Conservation (phyloP, 2,329 filamentous ascomycete genomes). For the Leptosphaerulina australis region DNA sequence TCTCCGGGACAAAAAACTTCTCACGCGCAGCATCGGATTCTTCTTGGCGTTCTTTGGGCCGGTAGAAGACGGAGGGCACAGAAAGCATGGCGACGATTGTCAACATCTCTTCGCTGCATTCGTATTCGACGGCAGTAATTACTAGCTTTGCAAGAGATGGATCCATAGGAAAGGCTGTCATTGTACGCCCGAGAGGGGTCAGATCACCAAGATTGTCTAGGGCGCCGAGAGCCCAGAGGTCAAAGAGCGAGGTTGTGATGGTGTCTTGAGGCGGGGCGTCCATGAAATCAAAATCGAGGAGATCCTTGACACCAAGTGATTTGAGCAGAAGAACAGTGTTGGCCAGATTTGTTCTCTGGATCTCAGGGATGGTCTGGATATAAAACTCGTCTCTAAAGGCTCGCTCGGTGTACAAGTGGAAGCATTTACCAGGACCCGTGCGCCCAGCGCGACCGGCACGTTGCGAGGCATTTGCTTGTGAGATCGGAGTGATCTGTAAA, state of each 20-base stretch:
- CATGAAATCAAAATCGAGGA: constrained; percentile 99
- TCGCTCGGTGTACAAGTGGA: constrained; percentile 90
- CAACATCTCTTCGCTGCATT: constrained; percentile 95
- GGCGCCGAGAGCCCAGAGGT: constrained; percentile 93
- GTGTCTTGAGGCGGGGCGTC: constrained; percentile 97
- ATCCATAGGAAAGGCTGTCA: constrained; percentile 99
- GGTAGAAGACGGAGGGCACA: constrained; percentile 94
- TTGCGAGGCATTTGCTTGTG: constrained; percentile 93
- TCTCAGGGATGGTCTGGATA: constrained; percentile 95
- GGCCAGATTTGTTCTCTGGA: constrained; percentile 92
- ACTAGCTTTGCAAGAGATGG: constrained; percentile 92
- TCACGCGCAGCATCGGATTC: constrained; percentile 94
- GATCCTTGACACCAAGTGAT: constrained; percentile 88
- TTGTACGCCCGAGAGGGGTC: constrained; percentile 82
- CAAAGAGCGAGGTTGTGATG: constrained; percentile 95
- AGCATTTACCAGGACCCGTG: constrained; percentile 94
- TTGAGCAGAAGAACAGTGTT: constrained; percentile 96
- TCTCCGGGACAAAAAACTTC: constrained; percentile 98
- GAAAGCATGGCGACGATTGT: constrained; percentile 98
- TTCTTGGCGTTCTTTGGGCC: constrained; percentile 94
- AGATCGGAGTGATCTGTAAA: constrained; percentile 95
- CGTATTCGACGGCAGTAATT: constrained; percentile 87
- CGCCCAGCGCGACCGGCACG: constrained; percentile 91
- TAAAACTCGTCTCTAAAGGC: constrained; percentile 97
- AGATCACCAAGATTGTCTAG: constrained; percentile 93